phyloP scores from a whole-genome alignment of 2,329 filamentous ascomycete species.

The Colletotrichum liaoningense region DNA sequence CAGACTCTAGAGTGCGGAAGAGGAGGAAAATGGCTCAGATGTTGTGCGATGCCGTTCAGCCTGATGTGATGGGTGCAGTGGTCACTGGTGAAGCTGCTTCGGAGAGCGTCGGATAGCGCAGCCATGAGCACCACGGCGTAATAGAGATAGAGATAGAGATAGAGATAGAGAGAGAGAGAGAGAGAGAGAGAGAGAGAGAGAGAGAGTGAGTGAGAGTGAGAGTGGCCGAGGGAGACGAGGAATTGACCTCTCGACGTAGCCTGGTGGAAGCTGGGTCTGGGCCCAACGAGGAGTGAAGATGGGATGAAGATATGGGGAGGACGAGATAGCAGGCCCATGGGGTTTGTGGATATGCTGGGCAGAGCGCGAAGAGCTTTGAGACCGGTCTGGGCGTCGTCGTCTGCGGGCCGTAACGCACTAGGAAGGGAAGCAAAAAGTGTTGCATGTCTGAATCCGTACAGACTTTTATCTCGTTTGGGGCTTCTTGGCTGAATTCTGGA shows the following conservation, averaged over 20 bases:
- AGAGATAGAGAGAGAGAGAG: neutral
- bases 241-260: neutral
- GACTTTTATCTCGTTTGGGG: neutral
- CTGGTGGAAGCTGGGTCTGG: neutral
- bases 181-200: neutral
- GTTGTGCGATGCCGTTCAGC: constrained; percentile 11
- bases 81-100: neutral
- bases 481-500: neutral
- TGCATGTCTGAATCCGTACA: neutral
- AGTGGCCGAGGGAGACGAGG: neutral
- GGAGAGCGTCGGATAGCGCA: neutral
- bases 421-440: neutral
- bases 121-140: neutral
- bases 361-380: neutral
- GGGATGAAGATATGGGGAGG: neutral
- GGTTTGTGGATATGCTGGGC: neutral
- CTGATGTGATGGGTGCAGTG: constrained; percentile 13
- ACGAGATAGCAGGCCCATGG: constrained; percentile 11
- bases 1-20: neutral
- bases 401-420: constrained; percentile 7
- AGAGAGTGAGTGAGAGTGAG: too few species aligned
- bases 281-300: neutral
- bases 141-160: too few species aligned
- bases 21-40: constrained; percentile 26
- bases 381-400: neutral